A percentile compares a stretch with the other conserved stretches of the same genome.
phyloP scores from a whole-genome alignment of 1,284 basidiomycete genomes.

The Malassezia globosa region DNA sequence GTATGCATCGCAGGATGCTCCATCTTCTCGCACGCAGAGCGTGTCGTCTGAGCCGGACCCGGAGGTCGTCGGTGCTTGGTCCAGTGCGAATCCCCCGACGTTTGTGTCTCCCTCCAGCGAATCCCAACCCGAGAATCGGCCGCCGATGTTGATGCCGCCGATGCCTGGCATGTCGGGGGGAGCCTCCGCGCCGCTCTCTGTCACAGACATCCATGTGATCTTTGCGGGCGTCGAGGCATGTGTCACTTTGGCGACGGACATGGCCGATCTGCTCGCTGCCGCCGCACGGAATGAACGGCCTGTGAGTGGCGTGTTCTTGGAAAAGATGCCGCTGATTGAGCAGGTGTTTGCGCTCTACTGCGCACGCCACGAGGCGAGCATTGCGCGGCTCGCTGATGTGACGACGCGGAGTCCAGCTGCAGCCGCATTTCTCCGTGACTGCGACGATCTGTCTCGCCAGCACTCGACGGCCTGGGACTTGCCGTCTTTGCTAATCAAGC shows the following conservation, averaged over 20 bases:
- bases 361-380: slow-evolving; percentile 66
- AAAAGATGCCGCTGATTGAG: slow-evolving; percentile 65
- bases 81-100: background rate
- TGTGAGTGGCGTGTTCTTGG: slow-evolving; percentile 67
- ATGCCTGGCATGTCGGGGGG: background rate
- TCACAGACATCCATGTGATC: slow-evolving; percentile 61
- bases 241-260: slow-evolving; percentile 60
- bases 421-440: slow-evolving; percentile 43
- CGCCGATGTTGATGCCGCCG: background rate
- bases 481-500: slow-evolving; percentile 68
- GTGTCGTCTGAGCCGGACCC: slow-evolving; percentile 3
- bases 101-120: background rate
- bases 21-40: background rate
- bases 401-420: slow-evolving; percentile 28
- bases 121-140: background rate
- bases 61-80: background rate
- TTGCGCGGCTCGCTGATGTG: slow-evolving; percentile 52
- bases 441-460: slow-evolving; percentile 40
- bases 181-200: slow-evolving; percentile 52
- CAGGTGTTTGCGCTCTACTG: slow-evolving; percentile 75
- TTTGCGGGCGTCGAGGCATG: slow-evolving; percentile 70
- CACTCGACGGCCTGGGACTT: slow-evolving; percentile 75
- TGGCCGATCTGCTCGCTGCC: slow-evolving; percentile 50
- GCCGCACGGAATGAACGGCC: slow-evolving; percentile 51
- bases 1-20: background rate